Conservation (phyloP, 495 filamentous ascomycete species). For the Elasticomyces elasticus region DNA sequence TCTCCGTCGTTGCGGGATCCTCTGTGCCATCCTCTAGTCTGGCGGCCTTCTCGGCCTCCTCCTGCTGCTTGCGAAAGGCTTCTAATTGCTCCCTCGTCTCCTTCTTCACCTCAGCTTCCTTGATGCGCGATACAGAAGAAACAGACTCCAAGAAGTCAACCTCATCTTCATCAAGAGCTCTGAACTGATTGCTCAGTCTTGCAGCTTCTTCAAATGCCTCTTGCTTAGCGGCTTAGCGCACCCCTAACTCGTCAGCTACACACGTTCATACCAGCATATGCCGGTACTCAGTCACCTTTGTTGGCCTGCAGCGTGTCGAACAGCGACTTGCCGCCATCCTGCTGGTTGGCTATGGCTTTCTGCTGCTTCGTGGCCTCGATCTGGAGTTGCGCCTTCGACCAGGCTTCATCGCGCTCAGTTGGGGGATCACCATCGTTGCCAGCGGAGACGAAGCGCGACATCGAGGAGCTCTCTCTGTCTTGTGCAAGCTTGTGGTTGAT, state of each 20-base stretch:
- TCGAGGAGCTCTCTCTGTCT: not conserved
- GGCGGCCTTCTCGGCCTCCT: constrained; percentile 50
- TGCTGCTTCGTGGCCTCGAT: constrained; percentile 57
- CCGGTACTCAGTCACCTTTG: constrained; percentile 53
- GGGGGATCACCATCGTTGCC: constrained; percentile 53
- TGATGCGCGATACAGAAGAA: constrained; percentile 52
- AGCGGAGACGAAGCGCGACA: constrained; percentile 80
- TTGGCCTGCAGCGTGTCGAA: constrained; percentile 86
- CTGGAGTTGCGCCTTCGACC: constrained; percentile 66
- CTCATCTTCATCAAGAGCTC: constrained; percentile 86
- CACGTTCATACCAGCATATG: not conserved
- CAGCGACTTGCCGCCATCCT: constrained; percentile 59
- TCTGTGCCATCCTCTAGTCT: constrained; percentile 30
- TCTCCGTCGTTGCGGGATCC: constrained; percentile 30
- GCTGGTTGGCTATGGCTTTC: constrained; percentile 34
- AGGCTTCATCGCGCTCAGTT: constrained; percentile 54
- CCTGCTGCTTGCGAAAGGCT: constrained; percentile 58
- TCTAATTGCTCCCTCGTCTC: constrained; percentile 67
- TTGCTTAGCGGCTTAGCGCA: constrained; percentile 69
- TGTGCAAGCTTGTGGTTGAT: not conserved
- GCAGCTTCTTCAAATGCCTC: constrained; percentile 81
- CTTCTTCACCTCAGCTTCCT: constrained; percentile 63
- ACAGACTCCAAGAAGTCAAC: constrained; percentile 82
- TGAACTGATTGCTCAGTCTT: constrained; percentile 85
- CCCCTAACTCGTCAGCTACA: constrained; percentile 45